These are phyloP conservation scores for Solanum appendiculatum DNA, from an alignment of 257 asterid species.

Conservation along the genomic window DNA sequence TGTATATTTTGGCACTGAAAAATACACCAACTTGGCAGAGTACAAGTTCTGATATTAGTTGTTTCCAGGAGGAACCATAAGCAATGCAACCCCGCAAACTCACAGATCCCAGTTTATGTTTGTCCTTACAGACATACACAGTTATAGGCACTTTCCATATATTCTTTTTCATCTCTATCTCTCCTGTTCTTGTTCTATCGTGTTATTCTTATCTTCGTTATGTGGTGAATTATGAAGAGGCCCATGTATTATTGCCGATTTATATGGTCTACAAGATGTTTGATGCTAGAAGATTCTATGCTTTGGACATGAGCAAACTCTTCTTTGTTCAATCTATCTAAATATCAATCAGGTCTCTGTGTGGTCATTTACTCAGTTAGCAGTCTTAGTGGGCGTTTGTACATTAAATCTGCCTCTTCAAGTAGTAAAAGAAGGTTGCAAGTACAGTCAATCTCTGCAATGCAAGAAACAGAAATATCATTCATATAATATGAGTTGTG, in stretches of 20 bases:
- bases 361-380: neutral
- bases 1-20: conserved; percentile 25
- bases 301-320: neutral
- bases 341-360: neutral
- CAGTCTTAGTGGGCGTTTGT: neutral
- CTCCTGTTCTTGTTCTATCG: neutral
- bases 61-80: neutral
- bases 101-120: neutral
- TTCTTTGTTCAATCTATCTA: neutral
- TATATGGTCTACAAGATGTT: neutral
- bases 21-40: neutral
- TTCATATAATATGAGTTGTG: neutral
- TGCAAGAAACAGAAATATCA: neutral
- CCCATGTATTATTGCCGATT: neutral
- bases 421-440: neutral
- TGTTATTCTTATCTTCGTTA: neutral
- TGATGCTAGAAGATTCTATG: neutral
- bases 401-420: neutral
- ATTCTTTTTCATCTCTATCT: neutral
- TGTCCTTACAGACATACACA: neutral
- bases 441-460: neutral
- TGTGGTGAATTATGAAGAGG: neutral
- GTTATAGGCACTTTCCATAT: neutral
- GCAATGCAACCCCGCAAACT: neutral
- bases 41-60: neutral